Percentiles rank a stretch among this genome's conserved stretches.
Evolutionary conservation across 352 stramenopile genomes (phyloP).

Genomic region (Pythium phragmiticola): DNA sequence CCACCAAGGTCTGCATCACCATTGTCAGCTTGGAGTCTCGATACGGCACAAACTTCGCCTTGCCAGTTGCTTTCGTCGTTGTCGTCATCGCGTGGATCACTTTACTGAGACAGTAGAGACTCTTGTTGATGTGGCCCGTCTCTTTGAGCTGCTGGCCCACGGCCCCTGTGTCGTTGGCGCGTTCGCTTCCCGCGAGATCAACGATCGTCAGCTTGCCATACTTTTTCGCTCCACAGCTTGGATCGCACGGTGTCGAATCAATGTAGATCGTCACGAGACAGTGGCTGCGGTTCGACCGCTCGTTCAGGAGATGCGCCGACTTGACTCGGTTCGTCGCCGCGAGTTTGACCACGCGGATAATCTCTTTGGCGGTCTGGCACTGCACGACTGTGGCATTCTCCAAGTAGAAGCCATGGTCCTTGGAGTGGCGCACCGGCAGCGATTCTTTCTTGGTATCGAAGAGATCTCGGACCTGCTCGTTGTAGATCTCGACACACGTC

Average conservation of each 20-base stretch:
- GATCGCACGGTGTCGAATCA: constrained; percentile 41
- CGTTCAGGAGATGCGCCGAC: constrained; percentile 69
- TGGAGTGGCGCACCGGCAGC: constrained; percentile 53
- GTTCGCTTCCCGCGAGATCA: constrained; percentile 70
- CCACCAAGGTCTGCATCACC: constrained; percentile 19
- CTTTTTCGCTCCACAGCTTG: constrained; percentile 34
- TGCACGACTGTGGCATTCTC: constrained; percentile 72
- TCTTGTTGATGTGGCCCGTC: constrained; percentile 79
- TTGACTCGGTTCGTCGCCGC: constrained; percentile 61
- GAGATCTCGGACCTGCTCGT: constrained; percentile 63
- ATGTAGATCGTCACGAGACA: constrained; percentile 82
- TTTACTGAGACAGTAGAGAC: constrained; percentile 71
- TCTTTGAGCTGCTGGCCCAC: constrained; percentile 67
- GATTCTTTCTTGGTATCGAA: constrained; percentile 63
- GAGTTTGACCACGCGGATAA: constrained; percentile 61
- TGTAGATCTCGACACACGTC: constrained; percentile 81
- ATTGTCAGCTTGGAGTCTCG: constrained; percentile 78
- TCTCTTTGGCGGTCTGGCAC: constrained; percentile 51
- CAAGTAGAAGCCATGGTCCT: constrained; percentile 65
- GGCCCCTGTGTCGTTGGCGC: constrained; percentile 56
- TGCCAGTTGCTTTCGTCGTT: constrained; percentile 12
- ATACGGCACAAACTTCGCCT: constrained; percentile 59
- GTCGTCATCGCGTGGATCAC: constrained; percentile 75
- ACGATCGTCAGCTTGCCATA: constrained; percentile 81
- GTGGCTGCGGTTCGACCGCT: constrained; percentile 71